Evolutionary conservation across 1,139 yeast species (phyloP).

Genomic region (Entelexis paramagnoliae): DNA sequence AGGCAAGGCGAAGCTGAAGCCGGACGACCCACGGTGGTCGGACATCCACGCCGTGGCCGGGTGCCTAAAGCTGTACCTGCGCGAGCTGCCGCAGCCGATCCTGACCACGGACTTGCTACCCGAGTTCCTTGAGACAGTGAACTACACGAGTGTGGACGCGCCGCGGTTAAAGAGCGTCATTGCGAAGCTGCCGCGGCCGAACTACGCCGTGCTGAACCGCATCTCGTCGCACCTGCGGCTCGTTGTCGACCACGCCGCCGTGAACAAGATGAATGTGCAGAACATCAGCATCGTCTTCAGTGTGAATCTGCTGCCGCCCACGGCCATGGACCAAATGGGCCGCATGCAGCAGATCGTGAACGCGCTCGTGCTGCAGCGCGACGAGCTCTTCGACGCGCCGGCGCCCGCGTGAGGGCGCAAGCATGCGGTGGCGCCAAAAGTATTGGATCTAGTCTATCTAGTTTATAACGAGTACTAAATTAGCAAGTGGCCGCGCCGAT

Average conservation of each 20-base stretch:
- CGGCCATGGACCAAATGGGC: conserved; percentile 24
- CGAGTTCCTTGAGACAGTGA: conserved; percentile 34
- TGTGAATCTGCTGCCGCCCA: conserved; percentile 43
- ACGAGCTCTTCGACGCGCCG: conserved; percentile 30
- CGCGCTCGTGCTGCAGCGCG: conserved; percentile 30
- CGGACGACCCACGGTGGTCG: conserved; percentile 58
- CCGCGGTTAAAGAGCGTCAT: conserved; percentile 39
- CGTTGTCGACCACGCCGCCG: conserved; percentile 49
- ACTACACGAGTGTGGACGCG: conserved; percentile 25
- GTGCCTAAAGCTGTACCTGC: conserved; percentile 68
- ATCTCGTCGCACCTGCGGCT: conserved; percentile 56
- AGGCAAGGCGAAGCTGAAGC: conserved; percentile 39
- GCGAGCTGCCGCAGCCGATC: conserved; percentile 84
- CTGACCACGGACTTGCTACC: conserved; percentile 52
- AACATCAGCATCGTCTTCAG: conserved; percentile 70
- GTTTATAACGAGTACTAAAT: no score
- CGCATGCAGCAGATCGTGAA: conserved; percentile 35
- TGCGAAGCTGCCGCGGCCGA: conserved; percentile 47
- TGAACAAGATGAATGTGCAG: conserved; percentile 68
- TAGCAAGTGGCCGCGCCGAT: no score
- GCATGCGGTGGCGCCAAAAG: no score
- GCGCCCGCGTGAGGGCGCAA: no score
- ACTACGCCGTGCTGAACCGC: conserved; percentile 57
- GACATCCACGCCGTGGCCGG: conserved; percentile 88
- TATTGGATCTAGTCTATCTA: no score